phyloP scores from a whole-genome alignment of 768 basidiomycete genomes.

The Hydnum rufescens region DNA sequence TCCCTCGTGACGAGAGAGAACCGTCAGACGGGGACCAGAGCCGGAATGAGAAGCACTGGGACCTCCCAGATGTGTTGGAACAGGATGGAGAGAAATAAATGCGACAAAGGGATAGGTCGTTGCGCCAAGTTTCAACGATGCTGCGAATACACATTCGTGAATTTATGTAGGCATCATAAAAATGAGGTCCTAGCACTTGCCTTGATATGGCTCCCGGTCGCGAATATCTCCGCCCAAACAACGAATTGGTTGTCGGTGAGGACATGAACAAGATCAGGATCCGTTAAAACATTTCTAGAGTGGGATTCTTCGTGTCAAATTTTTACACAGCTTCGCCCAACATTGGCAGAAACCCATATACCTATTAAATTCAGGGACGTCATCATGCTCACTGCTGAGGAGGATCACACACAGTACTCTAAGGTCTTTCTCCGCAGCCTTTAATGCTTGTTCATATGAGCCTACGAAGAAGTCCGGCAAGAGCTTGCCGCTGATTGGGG shows the following conservation, averaged over 20 bases:
- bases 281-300: slow-evolving; percentile 50
- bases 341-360: slow-evolving; percentile 18
- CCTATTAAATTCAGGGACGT: slow-evolving; percentile 74
- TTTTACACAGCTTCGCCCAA: too few relatives aligned
- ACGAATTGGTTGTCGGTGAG: slow-evolving; percentile 57
- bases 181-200: slow-evolving; percentile 25
- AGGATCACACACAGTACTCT: slow-evolving; percentile 65
- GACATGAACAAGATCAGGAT: slow-evolving; percentile 44
- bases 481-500: slow-evolving; percentile 13
- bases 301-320: neutral
- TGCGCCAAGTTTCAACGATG: slow-evolving; percentile 54
- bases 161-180: neutral
- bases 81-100: slow-evolving; percentile 72
- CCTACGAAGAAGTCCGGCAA: slow-evolving; percentile 70
- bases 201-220: slow-evolving; percentile 63
- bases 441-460: slow-evolving; percentile 62
- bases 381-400: slow-evolving; percentile 80
- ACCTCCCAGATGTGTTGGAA: neutral
- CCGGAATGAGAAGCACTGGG: slow-evolving; percentile 20
- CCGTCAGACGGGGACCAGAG: slow-evolving; percentile 36
- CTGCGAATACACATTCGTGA: slow-evolving; percentile 16
- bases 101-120: slow-evolving; percentile 89
- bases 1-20: slow-evolving; percentile 76
- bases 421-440: slow-evolving; percentile 45
- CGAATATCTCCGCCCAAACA: slow-evolving; percentile 83